Percentiles rank a stretch among this genome's conserved stretches.
Conservation (phyloP, 106 monocot species). For the Platanthera zijinensis region DNA sequence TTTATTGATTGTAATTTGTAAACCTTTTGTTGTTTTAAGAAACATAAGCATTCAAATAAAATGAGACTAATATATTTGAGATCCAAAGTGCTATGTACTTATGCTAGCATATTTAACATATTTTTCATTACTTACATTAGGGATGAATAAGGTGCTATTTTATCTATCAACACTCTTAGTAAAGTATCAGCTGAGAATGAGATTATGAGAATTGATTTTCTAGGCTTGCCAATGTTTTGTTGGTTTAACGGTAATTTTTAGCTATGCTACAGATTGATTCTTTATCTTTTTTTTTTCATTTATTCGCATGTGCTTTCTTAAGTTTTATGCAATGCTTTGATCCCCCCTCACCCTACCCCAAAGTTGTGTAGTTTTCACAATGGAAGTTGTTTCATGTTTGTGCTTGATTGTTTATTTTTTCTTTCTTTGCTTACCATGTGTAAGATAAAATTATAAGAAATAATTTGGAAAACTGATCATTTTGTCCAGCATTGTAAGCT, state of each 20-base stretch:
- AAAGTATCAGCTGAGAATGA: background rate
- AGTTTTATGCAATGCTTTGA: background rate
- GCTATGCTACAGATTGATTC: background rate
- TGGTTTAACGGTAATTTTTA: background rate
- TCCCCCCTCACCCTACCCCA: background rate
- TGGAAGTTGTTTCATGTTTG: background rate
- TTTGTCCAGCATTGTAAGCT: background rate
- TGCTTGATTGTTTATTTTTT: background rate
- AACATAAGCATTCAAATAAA: background rate
- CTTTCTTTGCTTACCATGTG: background rate
- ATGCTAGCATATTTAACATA: no score
- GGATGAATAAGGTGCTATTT: background rate
- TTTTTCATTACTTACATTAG: no score
- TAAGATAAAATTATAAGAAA: background rate
- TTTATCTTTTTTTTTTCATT: background rate
- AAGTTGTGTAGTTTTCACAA: background rate
- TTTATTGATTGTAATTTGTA: background rate
- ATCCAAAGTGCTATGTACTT: background rate
- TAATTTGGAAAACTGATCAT: background rate
- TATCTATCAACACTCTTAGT: background rate
- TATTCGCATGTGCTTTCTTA: background rate
- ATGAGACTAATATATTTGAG: background rate
- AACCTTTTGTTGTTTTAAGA: background rate
- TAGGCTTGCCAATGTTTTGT: background rate
- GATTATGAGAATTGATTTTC: background rate